Conservation (phyloP, 768 basidiomycete genomes). For the Kwoniella sp. region DNA sequence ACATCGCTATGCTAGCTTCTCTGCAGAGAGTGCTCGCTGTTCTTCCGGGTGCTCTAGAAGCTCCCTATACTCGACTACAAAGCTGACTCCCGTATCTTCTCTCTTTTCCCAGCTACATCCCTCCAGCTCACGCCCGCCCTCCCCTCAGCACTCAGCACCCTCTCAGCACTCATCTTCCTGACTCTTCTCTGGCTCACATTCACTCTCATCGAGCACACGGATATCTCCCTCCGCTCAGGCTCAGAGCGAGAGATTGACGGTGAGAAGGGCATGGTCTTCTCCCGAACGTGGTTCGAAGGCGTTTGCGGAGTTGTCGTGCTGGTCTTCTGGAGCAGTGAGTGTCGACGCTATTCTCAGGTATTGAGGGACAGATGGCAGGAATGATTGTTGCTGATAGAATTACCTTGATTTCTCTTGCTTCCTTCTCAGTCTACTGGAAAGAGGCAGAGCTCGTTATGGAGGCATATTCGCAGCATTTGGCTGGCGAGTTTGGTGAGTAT, state of each 20-base stretch:
- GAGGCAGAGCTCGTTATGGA: slow-evolving; percentile 13
- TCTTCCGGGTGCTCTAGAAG: background rate
- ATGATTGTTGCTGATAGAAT: too few species aligned
- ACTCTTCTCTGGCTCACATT: slow-evolving; percentile 38
- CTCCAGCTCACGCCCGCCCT: slow-evolving; percentile 1
- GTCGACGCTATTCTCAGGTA: too few species aligned
- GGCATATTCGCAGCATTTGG: slow-evolving; percentile 4
- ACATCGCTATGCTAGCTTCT: background rate
- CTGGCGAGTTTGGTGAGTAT: slow-evolving; percentile 12
- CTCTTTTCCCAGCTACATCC: slow-evolving; percentile 5
- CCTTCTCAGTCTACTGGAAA: slow-evolving; percentile 15
- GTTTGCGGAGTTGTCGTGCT: slow-evolving; percentile 9
- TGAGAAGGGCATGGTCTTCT: slow-evolving; percentile 18
- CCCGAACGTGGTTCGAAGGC: slow-evolving; percentile 19
- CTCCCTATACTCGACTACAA: background rate
- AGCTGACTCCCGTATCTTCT: background rate
- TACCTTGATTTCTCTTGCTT: too few species aligned
- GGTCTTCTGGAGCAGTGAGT: slow-evolving; percentile 26
- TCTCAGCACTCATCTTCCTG: slow-evolving; percentile 35
- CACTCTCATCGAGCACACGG: slow-evolving; percentile 33
- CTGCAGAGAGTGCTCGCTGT: background rate
- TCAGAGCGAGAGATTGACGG: background rate
- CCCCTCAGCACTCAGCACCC: slow-evolving; percentile 10
- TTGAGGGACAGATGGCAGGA: too few species aligned
- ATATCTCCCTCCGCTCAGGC: background rate